These are phyloP conservation scores for Malania oleifera DNA, from an alignment of 164 flowering plant species.

Conservation along the genomic window DNA sequence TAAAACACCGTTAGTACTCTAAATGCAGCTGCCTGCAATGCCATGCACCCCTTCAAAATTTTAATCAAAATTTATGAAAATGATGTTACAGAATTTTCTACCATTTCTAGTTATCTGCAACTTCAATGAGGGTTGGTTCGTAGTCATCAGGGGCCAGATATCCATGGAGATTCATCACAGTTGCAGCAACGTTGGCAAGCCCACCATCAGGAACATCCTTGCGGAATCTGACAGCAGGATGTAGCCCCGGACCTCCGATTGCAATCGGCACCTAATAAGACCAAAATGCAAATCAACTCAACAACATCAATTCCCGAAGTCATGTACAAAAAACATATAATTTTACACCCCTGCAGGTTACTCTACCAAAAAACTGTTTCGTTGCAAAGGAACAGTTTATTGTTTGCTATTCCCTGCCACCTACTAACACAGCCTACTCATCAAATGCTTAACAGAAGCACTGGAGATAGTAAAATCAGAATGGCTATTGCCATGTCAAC, in stretches of 20 bases:
- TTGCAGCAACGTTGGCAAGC: slow-evolving; percentile 95
- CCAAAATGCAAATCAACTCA: neutral
- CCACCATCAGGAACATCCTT: slow-evolving; percentile 71
- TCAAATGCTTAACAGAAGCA: too few relatives aligned
- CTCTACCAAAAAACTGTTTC: too few relatives aligned
- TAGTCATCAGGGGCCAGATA: slow-evolving; percentile 84
- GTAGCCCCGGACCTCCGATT: slow-evolving; percentile 92
- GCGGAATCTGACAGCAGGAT: slow-evolving; percentile 73
- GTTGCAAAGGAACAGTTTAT: too few relatives aligned
- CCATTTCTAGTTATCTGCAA: slow-evolving; percentile 42
- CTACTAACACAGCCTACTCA: too few relatives aligned
- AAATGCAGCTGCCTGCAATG: neutral
- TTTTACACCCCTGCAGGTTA: too few relatives aligned
- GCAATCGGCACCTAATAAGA: slow-evolving; percentile 81
- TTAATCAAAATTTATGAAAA: neutral
- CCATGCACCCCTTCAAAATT: too few relatives aligned
- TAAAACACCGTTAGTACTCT: too few relatives aligned
- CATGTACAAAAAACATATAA: too few relatives aligned
- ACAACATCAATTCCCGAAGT: neutral
- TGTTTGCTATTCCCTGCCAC: too few relatives aligned
- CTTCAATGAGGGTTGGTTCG: slow-evolving; percentile 85
- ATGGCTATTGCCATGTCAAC: too few relatives aligned
- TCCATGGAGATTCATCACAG: slow-evolving; percentile 94
- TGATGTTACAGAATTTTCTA: too few relatives aligned
- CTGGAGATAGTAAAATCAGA: too few relatives aligned